These are phyloP conservation scores for Aspergillus persii DNA, from an alignment of 2,329 filamentous ascomycete genomes.

Conservation along the genomic window DNA sequence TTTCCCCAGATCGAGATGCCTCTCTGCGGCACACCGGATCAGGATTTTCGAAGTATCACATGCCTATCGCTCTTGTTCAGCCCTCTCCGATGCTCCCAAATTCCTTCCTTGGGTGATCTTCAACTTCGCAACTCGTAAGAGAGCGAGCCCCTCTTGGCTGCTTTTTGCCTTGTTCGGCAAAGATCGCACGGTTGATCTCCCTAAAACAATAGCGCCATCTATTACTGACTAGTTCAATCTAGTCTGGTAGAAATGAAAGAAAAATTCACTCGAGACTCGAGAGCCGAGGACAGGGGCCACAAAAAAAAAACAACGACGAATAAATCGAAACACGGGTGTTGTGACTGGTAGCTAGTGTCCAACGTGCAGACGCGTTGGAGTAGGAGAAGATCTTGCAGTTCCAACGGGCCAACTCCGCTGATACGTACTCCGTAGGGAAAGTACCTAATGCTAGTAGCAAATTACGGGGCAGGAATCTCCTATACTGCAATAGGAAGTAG, in stretches of 20 bases:
- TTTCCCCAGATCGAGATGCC: background rate
- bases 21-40: background rate
- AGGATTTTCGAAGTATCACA: background rate
- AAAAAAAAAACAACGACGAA: background rate
- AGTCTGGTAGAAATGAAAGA: background rate
- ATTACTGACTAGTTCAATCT: background rate
- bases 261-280: background rate
- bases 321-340: background rate
- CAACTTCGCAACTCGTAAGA: background rate
- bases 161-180: conserved; percentile 4
- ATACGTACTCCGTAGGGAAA: background rate
- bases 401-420: conserved; percentile 1
- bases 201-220: conserved; percentile 9
- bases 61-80: background rate
- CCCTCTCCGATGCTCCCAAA: background rate
- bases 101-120: background rate
- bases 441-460: background rate
- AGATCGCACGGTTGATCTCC: conserved; percentile 16
- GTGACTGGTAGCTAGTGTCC: background rate
- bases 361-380: background rate
- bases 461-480: background rate
- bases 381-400: conserved; percentile 7
- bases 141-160: background rate
- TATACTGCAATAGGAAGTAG: background rate
- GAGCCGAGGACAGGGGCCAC: background rate